Percentiles rank a stretch among this genome's conserved stretches.
Conservation (phyloP, 2,329 filamentous ascomycete species). For the Alternaria tenuissima region DNA sequence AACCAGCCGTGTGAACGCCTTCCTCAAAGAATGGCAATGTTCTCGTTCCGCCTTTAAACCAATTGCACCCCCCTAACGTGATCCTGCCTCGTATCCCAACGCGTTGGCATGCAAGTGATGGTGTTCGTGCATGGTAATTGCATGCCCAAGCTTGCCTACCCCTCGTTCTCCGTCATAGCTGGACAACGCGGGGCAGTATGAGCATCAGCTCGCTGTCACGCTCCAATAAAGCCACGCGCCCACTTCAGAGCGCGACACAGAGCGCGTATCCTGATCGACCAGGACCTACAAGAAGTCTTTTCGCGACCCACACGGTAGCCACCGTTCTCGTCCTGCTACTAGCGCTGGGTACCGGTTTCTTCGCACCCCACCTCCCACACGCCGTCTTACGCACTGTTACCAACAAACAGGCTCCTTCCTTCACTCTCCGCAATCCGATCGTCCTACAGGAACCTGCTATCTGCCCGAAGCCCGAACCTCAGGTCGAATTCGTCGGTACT, state of each 20-base stretch:
- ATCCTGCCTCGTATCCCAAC: slow-evolving; percentile 4
- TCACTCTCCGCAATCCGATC: slow-evolving; percentile 37
- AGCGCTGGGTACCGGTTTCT: slow-evolving; percentile 46
- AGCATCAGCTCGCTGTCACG: slow-evolving; percentile 14
- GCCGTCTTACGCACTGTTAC: slow-evolving; percentile 38
- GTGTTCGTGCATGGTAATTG: slow-evolving; percentile 26
- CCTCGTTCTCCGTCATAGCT: slow-evolving; percentile 30
- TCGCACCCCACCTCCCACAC: slow-evolving; percentile 49
- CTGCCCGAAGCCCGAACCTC: slow-evolving; percentile 41
- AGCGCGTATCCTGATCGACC: slow-evolving; percentile 1
- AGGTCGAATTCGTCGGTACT: slow-evolving; percentile 42
- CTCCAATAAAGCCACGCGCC: slow-evolving; percentile 26
- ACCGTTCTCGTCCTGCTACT: slow-evolving; percentile 45
- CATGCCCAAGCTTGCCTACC: slow-evolving; percentile 22
- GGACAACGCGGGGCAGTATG: slow-evolving; percentile 27
- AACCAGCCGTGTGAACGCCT: slow-evolving; percentile 8
- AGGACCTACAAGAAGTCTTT: slow-evolving; percentile 11
- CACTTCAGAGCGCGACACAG: slow-evolving; percentile 8
- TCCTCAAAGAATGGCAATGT: not conserved
- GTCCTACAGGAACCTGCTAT: slow-evolving; percentile 35
- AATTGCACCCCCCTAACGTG: slow-evolving; percentile 10
- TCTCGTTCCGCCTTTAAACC: slow-evolving; percentile 10
- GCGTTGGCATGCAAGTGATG: slow-evolving; percentile 21
- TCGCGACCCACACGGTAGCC: slow-evolving; percentile 34
- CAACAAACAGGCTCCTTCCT: slow-evolving; percentile 30